Base-by-base conservation (phyloP, 2,329 filamentous ascomycete species). In the Fusarium liriodendri region DNA sequence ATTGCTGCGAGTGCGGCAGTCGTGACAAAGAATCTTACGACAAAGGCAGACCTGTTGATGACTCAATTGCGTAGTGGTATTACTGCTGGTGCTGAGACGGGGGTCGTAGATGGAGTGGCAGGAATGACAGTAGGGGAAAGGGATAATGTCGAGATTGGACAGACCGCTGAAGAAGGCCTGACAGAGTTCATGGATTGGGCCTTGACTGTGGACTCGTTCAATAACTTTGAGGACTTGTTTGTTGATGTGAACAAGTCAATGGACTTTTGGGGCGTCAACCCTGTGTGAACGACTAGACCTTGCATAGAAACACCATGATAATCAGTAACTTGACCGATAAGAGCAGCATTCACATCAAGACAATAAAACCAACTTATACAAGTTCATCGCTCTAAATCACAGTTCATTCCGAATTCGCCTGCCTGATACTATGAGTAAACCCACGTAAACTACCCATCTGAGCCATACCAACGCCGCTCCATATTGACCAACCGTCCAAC, bases 1-100 rank as follows among this genome's bases (percentile, higher is more conserved):
- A 83, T 84, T 64, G 80, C 82, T 22, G 80, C 81, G 5, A 71
- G 81, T 16, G 82, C 83, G 1, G 82, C 82, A 7, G 80, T 78
- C 2, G 66, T 84, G 84, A 88, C 61, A 77, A 71, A 73, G 22
- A 75, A 77, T 11, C 64, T 79, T 3, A 54, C 70, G 2, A 62
- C 57, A 55, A 78, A 79, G 63, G 74, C 74, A 1, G 77, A 79
- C 50, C 32, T 69, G 16, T 57, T 79, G 47, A 66, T 64, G 13
- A 32, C 25, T 10, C 57, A 52, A 27, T 25, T 71, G 20, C 50
- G 71, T 10, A 67, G 69, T 22, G 69, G 71, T 13, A 69, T 69
- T 20, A 47, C 65, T 13, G 59, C 68, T 4, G 58, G 59, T 2
- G 69, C 59, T 6, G 59, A 38, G 40, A 45, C 40, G 27, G 62